Percentiles rank a stretch among this genome's conserved stretches.
These are phyloP conservation scores for Volvox carteri DNA, from an alignment of 163 green algal species.

Conservation along the genomic window DNA sequence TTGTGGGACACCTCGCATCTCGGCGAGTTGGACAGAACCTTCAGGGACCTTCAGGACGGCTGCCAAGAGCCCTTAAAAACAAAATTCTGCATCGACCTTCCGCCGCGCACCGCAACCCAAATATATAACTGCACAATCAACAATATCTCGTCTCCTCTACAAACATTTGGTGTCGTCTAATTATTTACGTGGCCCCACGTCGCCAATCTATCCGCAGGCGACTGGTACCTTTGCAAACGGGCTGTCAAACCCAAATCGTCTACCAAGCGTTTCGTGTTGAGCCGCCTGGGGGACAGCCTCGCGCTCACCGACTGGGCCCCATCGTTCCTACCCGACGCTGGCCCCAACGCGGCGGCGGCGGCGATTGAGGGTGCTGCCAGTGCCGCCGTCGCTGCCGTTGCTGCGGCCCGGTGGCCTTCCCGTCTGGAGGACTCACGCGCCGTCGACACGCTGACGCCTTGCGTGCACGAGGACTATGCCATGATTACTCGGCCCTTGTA, in stretches of 20 bases:
- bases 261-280: not conserved
- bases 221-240: constrained; percentile 17
- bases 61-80: too few relatives aligned
- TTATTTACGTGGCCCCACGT: too few relatives aligned
- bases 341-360: not conserved
- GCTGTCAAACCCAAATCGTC: not conserved
- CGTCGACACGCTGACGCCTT: not conserved
- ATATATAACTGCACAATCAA: too few relatives aligned
- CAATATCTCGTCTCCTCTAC: too few relatives aligned
- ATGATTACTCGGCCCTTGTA: not conserved
- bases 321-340: not conserved
- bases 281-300: not conserved
- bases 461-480: not conserved
- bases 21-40: too few relatives aligned
- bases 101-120: too few relatives aligned
- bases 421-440: constrained; percentile 1
- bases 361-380: not conserved
- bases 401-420: not conserved
- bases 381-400: not conserved
- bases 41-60: too few relatives aligned
- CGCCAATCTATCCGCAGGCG: not conserved
- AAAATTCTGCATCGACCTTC: too few relatives aligned
- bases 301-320: not conserved
- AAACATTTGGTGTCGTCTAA: too few relatives aligned
- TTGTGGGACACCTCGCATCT: too few relatives aligned